These are phyloP conservation scores for barley (Hordeum vulgare) DNA, from an alignment of 176 grass and related monocot genomes.

Conservation along the genomic window MorexV3_pseudomolecules_assembly NC_058523.1:439930439-439930938, in stretches of 20 bases:
- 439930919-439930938: constrained; percentile 24
- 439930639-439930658: constrained; percentile 74
- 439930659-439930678: constrained; percentile 83
- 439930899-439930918: neutral
- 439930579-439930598: constrained; percentile 50
- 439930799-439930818: constrained; percentile 88
- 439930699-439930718: constrained; percentile 58
- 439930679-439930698: constrained; percentile 57
- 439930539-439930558: neutral
- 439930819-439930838: constrained; percentile 74
- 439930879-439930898: neutral
- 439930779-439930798: constrained; percentile 64
- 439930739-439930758: constrained; percentile 7
- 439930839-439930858: constrained; percentile 62
- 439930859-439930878: constrained; percentile 2
- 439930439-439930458: too few species aligned
- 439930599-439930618: constrained; percentile 58
- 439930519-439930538: too few species aligned
- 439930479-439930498: too few species aligned
- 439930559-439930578: neutral
- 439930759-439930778: constrained; percentile 19
- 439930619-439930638: constrained; percentile 76
- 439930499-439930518: too few species aligned
- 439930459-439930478: too few species aligned
- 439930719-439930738: constrained; percentile 54